Conservation (phyloP, 192 early-diverging fungal genomes). For the Rhizoclosmatium globosum region DNA sequence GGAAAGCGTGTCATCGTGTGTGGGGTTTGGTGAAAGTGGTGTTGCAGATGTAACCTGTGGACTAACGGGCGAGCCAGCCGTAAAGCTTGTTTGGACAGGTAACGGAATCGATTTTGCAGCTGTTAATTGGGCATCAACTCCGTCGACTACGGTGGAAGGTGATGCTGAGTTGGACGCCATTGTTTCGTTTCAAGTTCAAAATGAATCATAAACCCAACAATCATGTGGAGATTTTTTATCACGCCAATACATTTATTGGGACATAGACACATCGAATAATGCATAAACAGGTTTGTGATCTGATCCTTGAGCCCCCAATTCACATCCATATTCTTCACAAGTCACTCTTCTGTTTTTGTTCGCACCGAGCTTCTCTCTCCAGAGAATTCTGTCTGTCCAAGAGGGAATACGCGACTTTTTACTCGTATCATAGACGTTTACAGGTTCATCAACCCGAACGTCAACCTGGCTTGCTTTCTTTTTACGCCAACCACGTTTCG, state of each 20-base stretch:
- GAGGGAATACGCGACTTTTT: slow-evolving; percentile 93
- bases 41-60: background rate
- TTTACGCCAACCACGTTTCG: background rate
- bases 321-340: slow-evolving; percentile 7
- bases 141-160: too few species aligned
- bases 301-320: slow-evolving; percentile 17
- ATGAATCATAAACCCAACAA: background rate
- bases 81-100: too few species aligned
- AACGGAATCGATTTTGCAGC: too few species aligned
- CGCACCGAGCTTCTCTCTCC: too few species aligned
- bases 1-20: slow-evolving; percentile 31
- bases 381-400: slow-evolving; percentile 92
- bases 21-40: background rate
- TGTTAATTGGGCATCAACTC: too few species aligned
- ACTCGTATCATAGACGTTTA: slow-evolving; percentile 82
- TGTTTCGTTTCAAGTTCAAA: background rate
- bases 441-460: background rate
- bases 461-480: background rate
- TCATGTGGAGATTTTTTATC: background rate
- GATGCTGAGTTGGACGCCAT: background rate
- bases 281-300: slow-evolving; percentile 45
- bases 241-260: background rate
- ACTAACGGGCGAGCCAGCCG: too few species aligned
- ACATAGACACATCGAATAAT: slow-evolving; percentile 14
- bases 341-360: background rate